These are phyloP conservation scores for Trichoderma afroharzianum DNA, from an alignment of 2,329 filamentous ascomycete genomes.

Conservation along the genomic window DNA sequence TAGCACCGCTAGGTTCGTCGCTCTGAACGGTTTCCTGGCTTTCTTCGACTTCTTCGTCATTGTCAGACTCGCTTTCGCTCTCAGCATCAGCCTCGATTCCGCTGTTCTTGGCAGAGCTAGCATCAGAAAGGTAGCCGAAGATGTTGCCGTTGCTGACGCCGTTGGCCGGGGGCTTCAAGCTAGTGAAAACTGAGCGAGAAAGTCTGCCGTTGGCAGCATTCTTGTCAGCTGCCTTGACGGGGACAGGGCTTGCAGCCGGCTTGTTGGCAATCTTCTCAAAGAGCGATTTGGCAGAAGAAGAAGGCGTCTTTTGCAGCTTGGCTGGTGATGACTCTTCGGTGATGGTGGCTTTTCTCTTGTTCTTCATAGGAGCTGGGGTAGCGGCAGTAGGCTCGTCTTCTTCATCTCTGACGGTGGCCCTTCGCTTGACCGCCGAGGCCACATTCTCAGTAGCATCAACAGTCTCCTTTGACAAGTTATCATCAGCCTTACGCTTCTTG, in stretches of 20 bases:
- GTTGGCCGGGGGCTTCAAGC: constrained; percentile 32
- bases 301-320: constrained; percentile 49
- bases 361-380: constrained; percentile 39
- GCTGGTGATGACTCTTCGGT: constrained; percentile 45
- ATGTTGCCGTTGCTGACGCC: constrained; percentile 40
- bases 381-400: constrained; percentile 30
- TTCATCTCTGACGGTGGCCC: constrained; percentile 40
- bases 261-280: constrained; percentile 58
- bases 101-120: constrained; percentile 53
- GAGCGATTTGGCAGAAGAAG: constrained; percentile 53
- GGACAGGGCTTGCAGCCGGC: constrained; percentile 34
- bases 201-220: constrained; percentile 37
- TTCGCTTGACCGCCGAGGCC: constrained; percentile 47
- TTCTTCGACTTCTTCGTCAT: constrained; percentile 32
- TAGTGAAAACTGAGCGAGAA: constrained; percentile 43
- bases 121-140: constrained; percentile 58
- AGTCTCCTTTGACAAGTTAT: constrained; percentile 42
- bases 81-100: constrained; percentile 47
- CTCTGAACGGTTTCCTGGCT: constrained; percentile 42
- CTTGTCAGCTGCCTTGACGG: constrained; percentile 17
- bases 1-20: constrained; percentile 41
- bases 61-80: constrained; percentile 35
- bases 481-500: constrained; percentile 57
- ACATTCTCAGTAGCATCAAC: constrained; percentile 33
- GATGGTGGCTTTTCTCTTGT: constrained; percentile 49